phyloP scores from a whole-genome alignment of 306 rosid species.

The Cicer yamashitae region DNA sequence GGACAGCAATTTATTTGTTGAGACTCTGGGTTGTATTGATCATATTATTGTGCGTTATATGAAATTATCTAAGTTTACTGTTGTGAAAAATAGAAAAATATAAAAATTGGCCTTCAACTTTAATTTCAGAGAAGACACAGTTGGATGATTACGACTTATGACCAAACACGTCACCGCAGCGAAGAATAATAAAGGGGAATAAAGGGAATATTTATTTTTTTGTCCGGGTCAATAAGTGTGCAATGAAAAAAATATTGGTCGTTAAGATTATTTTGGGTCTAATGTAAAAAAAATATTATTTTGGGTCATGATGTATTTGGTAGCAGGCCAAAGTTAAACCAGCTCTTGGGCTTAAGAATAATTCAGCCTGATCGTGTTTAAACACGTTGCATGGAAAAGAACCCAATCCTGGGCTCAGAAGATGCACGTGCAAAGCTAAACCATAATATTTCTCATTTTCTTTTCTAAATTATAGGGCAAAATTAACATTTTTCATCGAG shows the following conservation, averaged over 20 bases:
- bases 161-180: constrained; percentile 54
- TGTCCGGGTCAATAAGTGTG: neutral
- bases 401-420: constrained; percentile 40
- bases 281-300: neutral
- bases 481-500: neutral
- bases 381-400: constrained; percentile 43
- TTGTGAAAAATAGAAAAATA: too few relatives aligned
- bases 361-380: neutral
- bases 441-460: neutral
- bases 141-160: constrained; percentile 44
- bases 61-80: too few relatives aligned
- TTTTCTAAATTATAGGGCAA: neutral
- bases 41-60: too few relatives aligned
- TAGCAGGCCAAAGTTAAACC: constrained; percentile 33
- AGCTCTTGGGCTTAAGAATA: constrained; percentile 34
- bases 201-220: neutral
- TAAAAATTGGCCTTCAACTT: neutral
- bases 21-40: too few relatives aligned
- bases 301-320: constrained; percentile 11
- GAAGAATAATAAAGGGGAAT: neutral
- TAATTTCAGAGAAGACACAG: constrained; percentile 13
- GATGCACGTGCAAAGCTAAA: constrained; percentile 41
- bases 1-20: too few relatives aligned
- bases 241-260: neutral
- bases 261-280: constrained; percentile 5